Evolutionary conservation across 495 filamentous ascomycete species (phyloP).

Genomic region (Penicillium angulare): DNA sequence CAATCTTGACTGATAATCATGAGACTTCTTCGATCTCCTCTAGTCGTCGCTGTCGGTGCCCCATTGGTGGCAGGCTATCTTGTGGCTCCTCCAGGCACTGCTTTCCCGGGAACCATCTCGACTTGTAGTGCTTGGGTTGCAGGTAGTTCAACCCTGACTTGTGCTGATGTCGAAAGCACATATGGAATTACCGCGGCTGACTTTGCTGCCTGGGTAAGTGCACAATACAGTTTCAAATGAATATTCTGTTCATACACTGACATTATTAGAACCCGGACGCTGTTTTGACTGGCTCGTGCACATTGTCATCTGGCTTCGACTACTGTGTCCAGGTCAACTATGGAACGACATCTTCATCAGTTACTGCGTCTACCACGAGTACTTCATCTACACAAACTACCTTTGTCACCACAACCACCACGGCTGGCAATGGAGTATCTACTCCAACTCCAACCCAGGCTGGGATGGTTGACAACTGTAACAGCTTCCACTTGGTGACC

Average conservation of each 20-base stretch:
- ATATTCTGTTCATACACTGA: too few relatives aligned
- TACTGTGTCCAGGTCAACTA: not conserved
- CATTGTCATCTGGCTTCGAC: not conserved
- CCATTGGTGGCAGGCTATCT: not conserved
- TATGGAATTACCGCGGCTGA: not conserved
- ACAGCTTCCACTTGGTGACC: not conserved
- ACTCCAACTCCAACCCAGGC: not conserved
- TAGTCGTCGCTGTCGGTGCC: too few relatives aligned
- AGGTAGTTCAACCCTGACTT: not conserved
- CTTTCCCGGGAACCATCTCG: not conserved
- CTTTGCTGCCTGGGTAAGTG: not conserved
- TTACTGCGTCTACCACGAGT: not conserved
- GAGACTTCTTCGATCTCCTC: too few relatives aligned
- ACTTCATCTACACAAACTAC: not conserved
- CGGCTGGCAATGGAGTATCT: too few relatives aligned
- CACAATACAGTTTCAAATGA: too few relatives aligned
- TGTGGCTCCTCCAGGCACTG: not conserved
- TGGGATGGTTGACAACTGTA: not conserved
- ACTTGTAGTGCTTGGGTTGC: not conserved
- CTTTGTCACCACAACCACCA: too few relatives aligned
- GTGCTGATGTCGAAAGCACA: not conserved
- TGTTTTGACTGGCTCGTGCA: not conserved
- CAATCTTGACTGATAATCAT: too few relatives aligned
- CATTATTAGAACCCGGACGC: too few relatives aligned
- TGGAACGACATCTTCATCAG: not conserved